These are phyloP conservation scores for Zygotorulaspora danielsina DNA, from an alignment of 805 yeast genomes.

Conservation along the genomic window DNA sequence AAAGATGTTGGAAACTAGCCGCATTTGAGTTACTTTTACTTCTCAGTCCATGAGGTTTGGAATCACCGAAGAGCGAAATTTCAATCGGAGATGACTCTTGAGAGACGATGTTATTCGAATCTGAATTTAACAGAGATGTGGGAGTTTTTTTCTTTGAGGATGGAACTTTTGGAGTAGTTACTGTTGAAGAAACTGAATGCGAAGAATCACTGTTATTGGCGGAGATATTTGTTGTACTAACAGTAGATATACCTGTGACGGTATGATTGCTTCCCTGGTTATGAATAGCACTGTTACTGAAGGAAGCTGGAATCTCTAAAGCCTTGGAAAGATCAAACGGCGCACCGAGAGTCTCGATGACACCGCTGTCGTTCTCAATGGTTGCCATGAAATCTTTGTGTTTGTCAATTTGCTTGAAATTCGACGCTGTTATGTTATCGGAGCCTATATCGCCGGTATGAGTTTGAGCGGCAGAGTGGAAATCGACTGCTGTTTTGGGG, in stretches of 20 bases:
- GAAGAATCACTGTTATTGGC: slow-evolving; percentile 11
- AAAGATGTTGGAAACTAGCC: slow-evolving; percentile 11
- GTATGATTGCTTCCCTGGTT: background rate
- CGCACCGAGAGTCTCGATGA: slow-evolving; percentile 10
- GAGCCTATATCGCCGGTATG: background rate
- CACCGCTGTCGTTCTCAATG: background rate
- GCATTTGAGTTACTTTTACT: slow-evolving; percentile 14
- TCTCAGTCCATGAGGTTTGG: slow-evolving; percentile 6
- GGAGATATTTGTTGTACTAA: slow-evolving; percentile 1
- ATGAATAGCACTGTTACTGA: slow-evolving; percentile 4
- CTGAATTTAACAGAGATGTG: slow-evolving; percentile 14
- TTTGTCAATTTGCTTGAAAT: background rate
- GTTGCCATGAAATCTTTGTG: background rate
- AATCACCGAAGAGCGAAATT: slow-evolving; percentile 3
- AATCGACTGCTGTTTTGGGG: background rate
- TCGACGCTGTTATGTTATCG: background rate
- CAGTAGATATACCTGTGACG: background rate
- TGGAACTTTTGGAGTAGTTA: slow-evolving; percentile 22
- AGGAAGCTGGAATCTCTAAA: slow-evolving; percentile 23
- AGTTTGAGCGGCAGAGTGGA: background rate
- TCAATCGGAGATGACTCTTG: slow-evolving; percentile 11
- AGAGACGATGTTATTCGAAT: slow-evolving; percentile 5
- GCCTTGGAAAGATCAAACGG: slow-evolving; percentile 33
- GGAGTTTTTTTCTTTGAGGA: slow-evolving; percentile 23
- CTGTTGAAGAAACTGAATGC: slow-evolving; percentile 7